Base-by-base conservation (phyloP, 2,329 filamentous ascomycete genomes). In the Pyrenophora teres region DNA sequence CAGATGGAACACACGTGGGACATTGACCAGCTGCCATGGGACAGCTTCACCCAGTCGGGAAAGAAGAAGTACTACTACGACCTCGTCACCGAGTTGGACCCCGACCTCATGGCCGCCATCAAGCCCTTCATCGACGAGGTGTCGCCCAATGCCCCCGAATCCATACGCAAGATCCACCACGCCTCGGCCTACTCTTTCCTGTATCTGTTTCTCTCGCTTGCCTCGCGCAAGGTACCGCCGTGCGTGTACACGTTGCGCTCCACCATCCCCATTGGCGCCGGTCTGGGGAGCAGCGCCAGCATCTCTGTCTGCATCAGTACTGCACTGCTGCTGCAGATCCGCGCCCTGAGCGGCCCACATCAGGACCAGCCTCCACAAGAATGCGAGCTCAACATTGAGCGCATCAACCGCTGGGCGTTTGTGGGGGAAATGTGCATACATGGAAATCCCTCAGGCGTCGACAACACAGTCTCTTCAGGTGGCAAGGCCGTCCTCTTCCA, bases 21-120 rank as follows among this genome's bases (percentile, higher is more conserved):
- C 70, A 96, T 99, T 59, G 90, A 96, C 73, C 84, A 90, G 7
- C 80, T 99, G 35, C 94, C 94, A 0, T 99, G 94, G 94, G 78
- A 83, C 6, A 76, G 83, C 13, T 99, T 99, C 76, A 85, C 87
- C 18, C 83, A 87, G 16, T 86, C 91, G 0, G 83, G 82, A 25
- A 96, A 95, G 80, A 97, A 96, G 78, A 96, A 94, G 79, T 89
- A 87, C 67, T 97, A 97, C 78, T 96, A 96, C 76, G 90, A 94
- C 62, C 81, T 92, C 40, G 76, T 80, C 42, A 96, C 90, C 10
- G 81, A 83, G 41, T 84, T 99, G 53, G 94, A 99, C 68, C 81
- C 83, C 2, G 91, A 96, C 47, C 83, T 99, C 18, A 77, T 96
- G 45, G 85, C 83, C 33, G 89, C 91, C 2, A 84, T 97, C 63